Base-by-base conservation (phyloP, 2,329 filamentous ascomycete species). In the Alternaria ventricosa region DNA sequence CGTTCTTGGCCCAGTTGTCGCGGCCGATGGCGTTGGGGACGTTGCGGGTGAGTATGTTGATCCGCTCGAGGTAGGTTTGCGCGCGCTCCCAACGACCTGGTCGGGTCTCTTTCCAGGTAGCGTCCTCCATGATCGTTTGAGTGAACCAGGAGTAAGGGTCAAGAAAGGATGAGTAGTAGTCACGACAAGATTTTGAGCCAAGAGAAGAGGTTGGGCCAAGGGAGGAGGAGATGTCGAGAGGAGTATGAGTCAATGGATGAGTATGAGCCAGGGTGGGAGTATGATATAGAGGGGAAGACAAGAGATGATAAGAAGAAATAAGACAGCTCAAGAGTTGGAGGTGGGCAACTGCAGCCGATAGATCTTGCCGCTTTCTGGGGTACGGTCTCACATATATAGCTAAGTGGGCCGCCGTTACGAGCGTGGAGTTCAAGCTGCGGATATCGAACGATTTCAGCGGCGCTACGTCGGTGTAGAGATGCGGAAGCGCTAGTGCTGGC, bases 1-100 rank as follows among this genome's bases (percentile, higher is more conserved):
- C 71, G 7, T 65, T 72, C 47, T 72, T 73, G 18, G 70, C 71
- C 71, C 71, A 73, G 46, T 73, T 71, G 50, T 73, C 71, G 43
- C 67, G 65, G 23, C 71, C 71, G 15, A 67, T 57, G n/a, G 71
- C 71, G 51, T 72, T 73, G 25, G 67, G 64, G 18, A 73, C 70
- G 33, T 73, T 73, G 28, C 71, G 64, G 30, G 70, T 73, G 44
- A 72, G 56, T 12, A 71, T 63, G 41, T 67, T 69, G 50, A 72
- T 67, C 60, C 64, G 72, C 60, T 73, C 71, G 15, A 73, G 57
- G 56, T 66, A 69, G 12, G 62, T 71, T 23, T 67, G 70, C 4
- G 71, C 70, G 7, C 71, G 71, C 57, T 72, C 71, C 68, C 68
- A 73, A 11, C 71, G 71, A 11, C 70, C 71, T 6, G 71, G 71